These are phyloP conservation scores for Triticum timopheevii DNA, from an alignment of 176 grass and related monocot species.

Conservation along the genomic window DNA sequence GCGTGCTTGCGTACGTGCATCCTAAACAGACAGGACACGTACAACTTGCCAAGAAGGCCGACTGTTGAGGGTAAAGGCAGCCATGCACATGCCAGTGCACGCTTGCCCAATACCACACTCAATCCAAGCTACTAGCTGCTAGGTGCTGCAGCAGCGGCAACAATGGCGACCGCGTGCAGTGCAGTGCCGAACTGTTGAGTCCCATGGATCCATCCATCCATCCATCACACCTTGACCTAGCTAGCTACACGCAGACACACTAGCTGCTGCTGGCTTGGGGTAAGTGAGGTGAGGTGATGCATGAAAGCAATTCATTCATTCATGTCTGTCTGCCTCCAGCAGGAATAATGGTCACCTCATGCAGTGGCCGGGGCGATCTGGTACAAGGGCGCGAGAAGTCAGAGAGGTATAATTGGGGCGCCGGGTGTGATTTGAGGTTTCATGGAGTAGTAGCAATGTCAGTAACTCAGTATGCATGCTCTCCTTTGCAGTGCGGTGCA, in stretches of 20 bases:
- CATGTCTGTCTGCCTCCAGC: background rate
- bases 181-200: slow-evolving; percentile 39
- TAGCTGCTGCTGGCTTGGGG: too few species aligned
- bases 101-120: slow-evolving; percentile 55
- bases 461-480: background rate
- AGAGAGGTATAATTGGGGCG: slow-evolving; percentile 19
- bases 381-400: background rate
- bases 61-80: slow-evolving; percentile 59
- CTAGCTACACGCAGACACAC: background rate
- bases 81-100: slow-evolving; percentile 35
- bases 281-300: background rate
- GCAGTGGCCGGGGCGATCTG: background rate
- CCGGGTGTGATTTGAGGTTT: slow-evolving; percentile 67
- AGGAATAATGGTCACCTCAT: slow-evolving; percentile 49
- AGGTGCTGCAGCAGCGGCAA: background rate
- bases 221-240: slow-evolving; percentile 43
- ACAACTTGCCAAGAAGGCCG: slow-evolving; percentile 48
- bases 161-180: slow-evolving; percentile 35
- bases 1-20: background rate
- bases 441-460: slow-evolving; percentile 11
- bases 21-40: slow-evolving; percentile 1
- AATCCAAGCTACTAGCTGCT: slow-evolving; percentile 15
- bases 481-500: slow-evolving; percentile 18
- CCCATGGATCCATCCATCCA: slow-evolving; percentile 16
- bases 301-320: slow-evolving; percentile 21